phyloP scores from a whole-genome alignment of 148 eudicot species.

The Amaranthus palmeri region DNA sequence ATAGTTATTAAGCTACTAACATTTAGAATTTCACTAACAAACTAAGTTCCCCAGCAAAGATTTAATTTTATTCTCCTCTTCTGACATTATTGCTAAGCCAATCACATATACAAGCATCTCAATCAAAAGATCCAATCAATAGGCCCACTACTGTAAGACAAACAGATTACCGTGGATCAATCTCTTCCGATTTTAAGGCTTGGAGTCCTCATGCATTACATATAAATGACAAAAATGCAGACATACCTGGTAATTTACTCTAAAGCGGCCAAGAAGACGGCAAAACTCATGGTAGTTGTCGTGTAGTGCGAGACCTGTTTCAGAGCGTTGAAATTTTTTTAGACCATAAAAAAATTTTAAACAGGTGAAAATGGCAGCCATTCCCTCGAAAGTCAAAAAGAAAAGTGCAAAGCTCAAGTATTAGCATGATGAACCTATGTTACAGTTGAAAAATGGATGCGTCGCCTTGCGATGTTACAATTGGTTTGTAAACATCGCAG shows the following conservation, averaged over 20 bases:
- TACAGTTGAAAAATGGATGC: background rate
- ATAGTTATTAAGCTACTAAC: background rate
- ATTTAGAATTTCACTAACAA: background rate
- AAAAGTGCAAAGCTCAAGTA: background rate
- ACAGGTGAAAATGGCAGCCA: background rate
- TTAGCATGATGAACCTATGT: background rate
- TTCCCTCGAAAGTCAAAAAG: background rate
- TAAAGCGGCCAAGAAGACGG: slow-evolving; percentile 89
- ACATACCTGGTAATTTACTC: slow-evolving; percentile 76
- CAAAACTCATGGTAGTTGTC: slow-evolving; percentile 92
- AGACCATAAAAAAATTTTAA: background rate
- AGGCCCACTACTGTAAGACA: background rate
- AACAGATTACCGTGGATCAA: background rate
- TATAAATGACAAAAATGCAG: background rate
- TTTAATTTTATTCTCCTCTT: background rate
- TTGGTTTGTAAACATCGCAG: too few species aligned
- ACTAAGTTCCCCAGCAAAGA: background rate
- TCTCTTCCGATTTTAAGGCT: background rate
- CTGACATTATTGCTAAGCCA: background rate
- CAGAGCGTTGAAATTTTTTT: background rate
- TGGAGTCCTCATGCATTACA: background rate
- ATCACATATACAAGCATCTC: background rate
- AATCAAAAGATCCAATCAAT: background rate
- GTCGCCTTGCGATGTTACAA: too few species aligned
- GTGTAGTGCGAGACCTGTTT: slow-evolving; percentile 77